A percentile compares a stretch with the other conserved stretches of the same genome.
These are phyloP conservation scores for Pouteria glomerata DNA, from an alignment of 148 eudicot genomes.

Conservation along the genomic window DNA sequence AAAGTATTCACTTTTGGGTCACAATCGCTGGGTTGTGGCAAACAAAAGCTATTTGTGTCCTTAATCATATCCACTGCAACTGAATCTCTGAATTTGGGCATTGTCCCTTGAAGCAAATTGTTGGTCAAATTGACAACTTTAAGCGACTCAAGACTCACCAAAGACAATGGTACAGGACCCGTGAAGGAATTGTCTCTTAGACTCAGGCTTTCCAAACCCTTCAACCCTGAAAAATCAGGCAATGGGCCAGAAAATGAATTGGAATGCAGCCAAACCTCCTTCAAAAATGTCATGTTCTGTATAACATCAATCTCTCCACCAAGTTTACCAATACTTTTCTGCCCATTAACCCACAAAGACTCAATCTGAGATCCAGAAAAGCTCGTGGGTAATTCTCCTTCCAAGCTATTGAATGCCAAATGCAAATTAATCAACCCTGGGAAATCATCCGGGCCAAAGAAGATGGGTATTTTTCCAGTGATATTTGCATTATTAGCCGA, in stretches of 20 bases:
- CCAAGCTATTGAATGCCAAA: conserved; percentile 67
- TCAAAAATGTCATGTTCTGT: conserved; percentile 80
- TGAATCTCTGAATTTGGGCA: conserved; percentile 56
- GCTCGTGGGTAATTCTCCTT: conserved; percentile 67
- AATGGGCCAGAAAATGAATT: conserved; percentile 83
- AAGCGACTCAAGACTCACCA: conserved; percentile 54
- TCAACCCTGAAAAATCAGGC: conserved; percentile 75
- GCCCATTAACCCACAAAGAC: conserved; percentile 95
- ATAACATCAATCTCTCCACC: conserved; percentile 71
- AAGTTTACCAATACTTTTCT: conserved; percentile 48
- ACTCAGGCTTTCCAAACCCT: conserved; percentile 49
- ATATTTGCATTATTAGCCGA: conserved; percentile 78
- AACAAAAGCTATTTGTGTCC: conserved; percentile 68
- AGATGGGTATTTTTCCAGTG: conserved; percentile 56
- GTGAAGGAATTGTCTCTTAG: conserved; percentile 71
- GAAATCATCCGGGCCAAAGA: conserved; percentile 67
- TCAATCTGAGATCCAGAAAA: conserved; percentile 65
- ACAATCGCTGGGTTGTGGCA: conserved; percentile 67
- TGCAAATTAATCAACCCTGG: conserved; percentile 67
- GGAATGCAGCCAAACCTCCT: conserved; percentile 78
- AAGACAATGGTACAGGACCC: conserved; percentile 66
- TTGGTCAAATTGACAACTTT: conserved; percentile 83
- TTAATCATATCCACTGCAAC: conserved; percentile 52
- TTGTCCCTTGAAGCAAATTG: conserved; percentile 81
- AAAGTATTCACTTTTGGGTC: conserved; percentile 58